Base-by-base conservation (phyloP, 176 grass and related monocot species). In the Typha latifolia region DNA sequence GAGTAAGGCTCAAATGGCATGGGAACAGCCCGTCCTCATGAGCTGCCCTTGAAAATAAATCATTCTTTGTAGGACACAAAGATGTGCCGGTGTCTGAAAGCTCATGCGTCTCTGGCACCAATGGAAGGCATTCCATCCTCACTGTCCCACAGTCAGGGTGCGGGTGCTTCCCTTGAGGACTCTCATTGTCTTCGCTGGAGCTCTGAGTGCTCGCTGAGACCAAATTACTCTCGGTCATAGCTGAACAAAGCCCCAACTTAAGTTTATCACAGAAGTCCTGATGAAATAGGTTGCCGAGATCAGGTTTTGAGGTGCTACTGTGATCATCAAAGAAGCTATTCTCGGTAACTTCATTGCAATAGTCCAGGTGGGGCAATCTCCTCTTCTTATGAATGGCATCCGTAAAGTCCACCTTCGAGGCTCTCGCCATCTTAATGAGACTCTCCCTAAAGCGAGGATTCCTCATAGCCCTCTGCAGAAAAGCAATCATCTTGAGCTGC, bases 361-460 rank as follows among this genome's bases (percentile, higher is more conserved):
- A 81, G 49, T 93, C 82, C 74, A 83, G 14, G 14, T 68, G 76
- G 19, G 94, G 81, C 48, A 99, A 70, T 63, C 86, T 88, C 66
- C 94, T 81, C 71, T 90, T 99, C 77, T 85, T 99, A 66, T 86
- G 69, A 66, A 88, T 75, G 20, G 64, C 69, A 50, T 85, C 82
- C 14, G 81, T 14, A 12, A 82, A 77, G 49, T 76, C 64, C 1
- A 47, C 18, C 3, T 66, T 32, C 5, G 84, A 80, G 32, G 72
- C 12, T 32, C 82, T 74, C 37, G 94, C 89, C 88, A 90, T 90
- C 85, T 99, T 99, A 71, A 87, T n/a, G 27, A 99, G 89, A 73
- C 82, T 99, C 6, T 80, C 69, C 69, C 91, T 81, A 68, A 99
- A 89, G 4, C 64, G 78, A 72, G 86, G 89, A 26, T 99, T 93